A percentile compares a stretch with the other conserved stretches of the same genome.
These are phyloP conservation scores for Hypoxylon crocopeplum DNA, from an alignment of 495 filamentous ascomycete species.

Conservation along the genomic window DNA sequence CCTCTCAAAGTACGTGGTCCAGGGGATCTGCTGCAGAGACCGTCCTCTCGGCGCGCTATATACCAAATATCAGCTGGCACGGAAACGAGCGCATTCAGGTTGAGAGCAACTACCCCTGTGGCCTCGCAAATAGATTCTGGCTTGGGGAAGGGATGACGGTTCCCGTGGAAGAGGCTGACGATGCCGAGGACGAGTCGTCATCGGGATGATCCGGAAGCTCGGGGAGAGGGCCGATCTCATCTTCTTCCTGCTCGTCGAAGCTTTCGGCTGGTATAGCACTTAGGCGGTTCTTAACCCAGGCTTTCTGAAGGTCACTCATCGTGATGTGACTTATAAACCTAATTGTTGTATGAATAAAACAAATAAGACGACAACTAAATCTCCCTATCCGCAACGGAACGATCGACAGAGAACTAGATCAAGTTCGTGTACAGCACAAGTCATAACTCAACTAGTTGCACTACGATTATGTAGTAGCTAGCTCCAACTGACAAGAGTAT, in stretches of 20 bases:
- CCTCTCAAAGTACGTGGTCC: conserved; percentile 88
- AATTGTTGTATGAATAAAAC: too few relatives aligned
- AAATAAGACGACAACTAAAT: too few relatives aligned
- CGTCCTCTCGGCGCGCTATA: conserved; percentile 46
- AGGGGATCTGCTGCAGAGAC: conserved; percentile 67
- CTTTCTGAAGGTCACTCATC: conserved; percentile 89
- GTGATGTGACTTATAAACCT: conserved; percentile 11
- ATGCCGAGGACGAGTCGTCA: conserved; percentile 76
- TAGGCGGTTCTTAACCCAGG: conserved; percentile 82
- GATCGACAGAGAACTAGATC: too few relatives aligned
- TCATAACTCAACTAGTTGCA: too few relatives aligned
- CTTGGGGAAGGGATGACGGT: conserved; percentile 84
- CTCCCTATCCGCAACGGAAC: too few relatives aligned
- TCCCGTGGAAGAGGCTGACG: conserved; percentile 84
- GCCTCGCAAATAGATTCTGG: conserved; percentile 74
- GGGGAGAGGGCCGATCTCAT: conserved; percentile 53
- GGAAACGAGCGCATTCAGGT: conserved; percentile 18
- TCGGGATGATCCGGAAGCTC: conserved; percentile 56
- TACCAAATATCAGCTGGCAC: conserved; percentile 31
- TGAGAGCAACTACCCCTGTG: conserved; percentile 60
- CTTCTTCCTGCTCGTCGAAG: conserved; percentile 59
- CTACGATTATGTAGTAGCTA: too few relatives aligned
- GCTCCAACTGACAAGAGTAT: too few relatives aligned
- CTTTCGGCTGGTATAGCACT: conserved; percentile 63
- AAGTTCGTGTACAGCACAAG: too few relatives aligned